Evolutionary conservation across 495 filamentous ascomycete genomes (phyloP), one percentile per base, ranked within the genome.

Genomic region (Pyrenula aspistea): DNA sequence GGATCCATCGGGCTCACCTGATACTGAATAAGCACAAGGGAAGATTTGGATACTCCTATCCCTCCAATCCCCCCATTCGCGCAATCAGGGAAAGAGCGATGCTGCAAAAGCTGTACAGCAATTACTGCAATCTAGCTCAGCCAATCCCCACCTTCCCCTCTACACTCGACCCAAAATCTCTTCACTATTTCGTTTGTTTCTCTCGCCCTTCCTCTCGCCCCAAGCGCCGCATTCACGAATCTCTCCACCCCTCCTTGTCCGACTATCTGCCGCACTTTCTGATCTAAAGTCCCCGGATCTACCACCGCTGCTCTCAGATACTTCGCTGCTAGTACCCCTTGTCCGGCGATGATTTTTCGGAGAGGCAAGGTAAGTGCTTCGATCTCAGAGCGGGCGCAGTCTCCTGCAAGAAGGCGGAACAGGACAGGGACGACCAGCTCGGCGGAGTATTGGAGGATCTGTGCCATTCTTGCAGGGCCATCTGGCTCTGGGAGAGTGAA

Each of bases 321-420:
- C 8, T 76, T 71, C n/a, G 81, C 83, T 0, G 85, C 81, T 58
- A 88, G 83, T 0, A 64, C 68, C n/a, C 78, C 73, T 20, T 89
- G 81, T 25, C 80, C 75, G 56, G 81, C 78, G 2, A 95, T 73
- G 2, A 93, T 70, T 60, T 84, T 87, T 69, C 88, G 87, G 19
- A 96, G 75, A 24, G 87, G 88, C 51, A 92, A 87, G 56, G 76
- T 80, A 3, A 95, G 74, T 59, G 75, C 81, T 53, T 89, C 85
- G 0, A 95, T 71, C 61, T 96, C 90, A 55, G 85, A 89, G 51
- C 91, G 77, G 2, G 83, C 77, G 36, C 84, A 89, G 36, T 78
- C 78, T 1, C 91, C 91, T 12, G 84, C 82, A 55, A 92, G 71
- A 0, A 80, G 73, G 52, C 78, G 70, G 48, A 79, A 73, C 22